A percentile compares a stretch with the other conserved stretches of the same genome.
Conservation (phyloP, 228 moss, liverwort and hornwort genomes). For the Sphagnum magellanicum region DNA sequence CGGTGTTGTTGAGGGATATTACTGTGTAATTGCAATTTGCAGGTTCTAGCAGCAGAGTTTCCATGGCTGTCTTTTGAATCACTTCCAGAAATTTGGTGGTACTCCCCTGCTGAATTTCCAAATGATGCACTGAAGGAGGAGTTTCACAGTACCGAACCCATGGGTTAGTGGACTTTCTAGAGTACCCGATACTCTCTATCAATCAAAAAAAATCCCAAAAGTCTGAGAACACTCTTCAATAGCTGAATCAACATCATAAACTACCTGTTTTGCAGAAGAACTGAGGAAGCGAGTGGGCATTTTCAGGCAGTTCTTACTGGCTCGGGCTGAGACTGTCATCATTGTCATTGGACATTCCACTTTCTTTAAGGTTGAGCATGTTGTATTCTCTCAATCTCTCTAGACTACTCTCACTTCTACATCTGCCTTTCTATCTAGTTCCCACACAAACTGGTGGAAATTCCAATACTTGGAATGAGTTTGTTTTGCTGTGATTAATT, state of each 20-base stretch:
- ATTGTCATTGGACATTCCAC: constrained; percentile 60
- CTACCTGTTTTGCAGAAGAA: constrained; percentile 13
- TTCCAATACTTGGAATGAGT: not conserved
- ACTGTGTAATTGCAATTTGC: constrained; percentile 6
- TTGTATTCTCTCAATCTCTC: not conserved
- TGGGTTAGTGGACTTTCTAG: constrained; percentile 22
- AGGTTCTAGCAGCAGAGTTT: constrained; percentile 43
- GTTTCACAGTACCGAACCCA: constrained; percentile 42
- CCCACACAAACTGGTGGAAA: not conserved
- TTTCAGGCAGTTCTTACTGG: constrained; percentile 41
- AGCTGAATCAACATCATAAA: not conserved
- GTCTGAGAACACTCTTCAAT: not conserved
- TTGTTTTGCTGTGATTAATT: not conserved
- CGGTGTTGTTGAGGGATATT: not conserved
- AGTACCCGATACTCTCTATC: too few species aligned
- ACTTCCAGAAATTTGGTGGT: constrained; percentile 53
- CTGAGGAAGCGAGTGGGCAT: constrained; percentile 54
- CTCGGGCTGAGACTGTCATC: constrained; percentile 35
- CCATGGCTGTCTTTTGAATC: constrained; percentile 45
- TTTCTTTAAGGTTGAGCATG: constrained; percentile 37
- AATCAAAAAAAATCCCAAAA: not conserved
- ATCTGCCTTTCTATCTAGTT: not conserved
- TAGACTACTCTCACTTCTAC: not conserved
- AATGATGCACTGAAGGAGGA: constrained; percentile 36
- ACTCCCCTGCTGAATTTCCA: constrained; percentile 27